Base-by-base conservation (phyloP, 2,329 filamentous ascomycete species). In the Diplodia mutila region DNA sequence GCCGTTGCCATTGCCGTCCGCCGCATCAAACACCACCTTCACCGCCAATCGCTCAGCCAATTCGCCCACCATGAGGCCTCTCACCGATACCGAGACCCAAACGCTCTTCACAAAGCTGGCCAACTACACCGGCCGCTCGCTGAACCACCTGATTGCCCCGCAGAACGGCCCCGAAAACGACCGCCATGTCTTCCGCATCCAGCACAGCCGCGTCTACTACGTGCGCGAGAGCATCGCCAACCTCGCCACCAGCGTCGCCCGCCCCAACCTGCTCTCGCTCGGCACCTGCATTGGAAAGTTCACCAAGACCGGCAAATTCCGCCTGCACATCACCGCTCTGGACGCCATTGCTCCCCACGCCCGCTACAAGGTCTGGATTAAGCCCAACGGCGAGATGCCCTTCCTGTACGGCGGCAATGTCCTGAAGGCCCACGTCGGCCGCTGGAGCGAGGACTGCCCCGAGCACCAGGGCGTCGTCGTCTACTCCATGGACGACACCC, bases 311-410 rank as follows among this genome's bases (percentile, higher is more conserved):
- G 93, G 93, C 70, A 97, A 98, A 80, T 98, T 99, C 83, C 85
- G 94, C 65, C 85, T 99, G 66, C 94, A 97, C 82, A 92, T 98
- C 76, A 98, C 94, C 1, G 91, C 87, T n/a, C 85, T 99, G 68
- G 91, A 93, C 70, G 87, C 97, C 70, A 90, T 99, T 72, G 91
- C 94, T 67, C 90, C 92, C 71, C 93, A 97, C 79, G 94, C 94
- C 53, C 86, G 95, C 69, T 97, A 97, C 83, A 98, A 98, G 87
- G 89, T 98, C 73, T 98, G 94, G 93, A 90, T 99, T 72, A 96
- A 96, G 81, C 87, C 90, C 69, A 98, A 98, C 81, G 95, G 95
- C 72, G 94, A 96, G 76, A 97, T 97, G 93, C 94, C 95, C 1
- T 98, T 97, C 79, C 82, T 99, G 55, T 99, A 98, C 80, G 95